Evolutionary conservation across 768 basidiomycete species (phyloP), one percentile per base, ranked within the genome.

Genomic region (Pleurotus sapidus): DNA sequence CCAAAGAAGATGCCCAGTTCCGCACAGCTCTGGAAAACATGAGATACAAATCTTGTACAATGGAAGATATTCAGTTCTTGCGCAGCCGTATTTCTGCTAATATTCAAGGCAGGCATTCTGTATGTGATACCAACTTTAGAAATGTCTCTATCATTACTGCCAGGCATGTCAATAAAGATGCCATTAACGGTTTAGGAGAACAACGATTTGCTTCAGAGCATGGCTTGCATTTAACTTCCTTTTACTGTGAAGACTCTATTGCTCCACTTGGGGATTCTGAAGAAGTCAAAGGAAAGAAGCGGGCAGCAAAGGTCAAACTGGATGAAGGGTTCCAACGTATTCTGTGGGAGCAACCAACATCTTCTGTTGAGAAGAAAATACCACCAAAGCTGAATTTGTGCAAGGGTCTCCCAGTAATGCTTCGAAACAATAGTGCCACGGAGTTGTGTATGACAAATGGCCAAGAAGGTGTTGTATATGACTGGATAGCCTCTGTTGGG

Each of bases 371-470:
- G 30, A 55, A 64, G 27, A 53, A 67, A 39, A 59, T 70, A 18
- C 56, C 72, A 4, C 68, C 67, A 15, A 68, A 61, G 37, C 38
- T 74, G 1, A 24, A 34, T 7, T 30, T 74, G 12, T 74, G 72
- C 60, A 43, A 63, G 30, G 72, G 72, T 2, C 57, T 74, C 58
- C 73, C 72, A 20, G 62, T 76, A 1, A 67, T 76, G 61, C 65
- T 76, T 0, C 56, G 65, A 3, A 48, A 67, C 42, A 74, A 74
- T 59, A 55, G 63, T 12, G 72, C 70, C 0, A 75, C 69, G 9
- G 70, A 74, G 25, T 48, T 72, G 0, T 70, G 70, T 54, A 70
- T 74, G 0, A 75, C 71, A 4, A 72, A 71, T 43, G 71, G 72
- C 0, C 70, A 72, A 50, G 71, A 75, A 55, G 72, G 43, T 0